These are phyloP conservation scores for Gaeumannomyces sp. DNA, from an alignment of 2,329 filamentous ascomycete species.

Conservation along the genomic window DNA sequence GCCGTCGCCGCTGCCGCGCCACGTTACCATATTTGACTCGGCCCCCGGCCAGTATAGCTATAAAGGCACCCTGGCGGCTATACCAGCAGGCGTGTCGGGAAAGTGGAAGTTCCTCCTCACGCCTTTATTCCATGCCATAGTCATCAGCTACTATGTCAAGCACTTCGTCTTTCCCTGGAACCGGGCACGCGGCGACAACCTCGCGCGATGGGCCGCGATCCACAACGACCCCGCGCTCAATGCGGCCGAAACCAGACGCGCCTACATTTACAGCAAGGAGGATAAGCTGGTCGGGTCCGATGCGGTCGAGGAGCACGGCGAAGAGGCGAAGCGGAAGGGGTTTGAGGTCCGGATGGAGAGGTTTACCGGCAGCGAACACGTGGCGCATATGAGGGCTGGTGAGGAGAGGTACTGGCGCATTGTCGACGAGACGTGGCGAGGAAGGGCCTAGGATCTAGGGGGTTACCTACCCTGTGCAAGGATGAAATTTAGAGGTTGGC, in stretches of 20 bases:
- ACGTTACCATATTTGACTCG: conserved; percentile 42
- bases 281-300: conserved; percentile 40
- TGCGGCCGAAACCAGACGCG: conserved; percentile 34
- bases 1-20: conserved; percentile 28
- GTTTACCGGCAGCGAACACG: conserved; percentile 43
- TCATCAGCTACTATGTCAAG: conserved; percentile 26
- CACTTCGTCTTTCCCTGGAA: conserved; percentile 23
- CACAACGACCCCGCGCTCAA: conserved; percentile 30
- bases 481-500: no score
- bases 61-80: conserved; percentile 31
- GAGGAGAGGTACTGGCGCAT: conserved; percentile 43
- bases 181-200: conserved; percentile 19
- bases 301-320: conserved; percentile 43
- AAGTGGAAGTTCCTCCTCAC: conserved; percentile 22
- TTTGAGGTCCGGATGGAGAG: conserved; percentile 36
- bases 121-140: conserved; percentile 29
- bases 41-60: conserved; percentile 40
- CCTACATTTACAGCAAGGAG: conserved; percentile 45
- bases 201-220: conserved; percentile 27
- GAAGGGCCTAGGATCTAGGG: not conserved
- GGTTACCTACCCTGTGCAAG: no score
- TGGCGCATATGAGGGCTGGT: conserved; percentile 42
- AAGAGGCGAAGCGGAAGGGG: conserved; percentile 31
- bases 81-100: conserved; percentile 28
- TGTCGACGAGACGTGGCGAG: conserved; percentile 39